Evolutionary conservation across 208 protist species (phyloP), one percentile per base, ranked within the genome.

Genomic region (Blechomonas ayalai): DNA sequence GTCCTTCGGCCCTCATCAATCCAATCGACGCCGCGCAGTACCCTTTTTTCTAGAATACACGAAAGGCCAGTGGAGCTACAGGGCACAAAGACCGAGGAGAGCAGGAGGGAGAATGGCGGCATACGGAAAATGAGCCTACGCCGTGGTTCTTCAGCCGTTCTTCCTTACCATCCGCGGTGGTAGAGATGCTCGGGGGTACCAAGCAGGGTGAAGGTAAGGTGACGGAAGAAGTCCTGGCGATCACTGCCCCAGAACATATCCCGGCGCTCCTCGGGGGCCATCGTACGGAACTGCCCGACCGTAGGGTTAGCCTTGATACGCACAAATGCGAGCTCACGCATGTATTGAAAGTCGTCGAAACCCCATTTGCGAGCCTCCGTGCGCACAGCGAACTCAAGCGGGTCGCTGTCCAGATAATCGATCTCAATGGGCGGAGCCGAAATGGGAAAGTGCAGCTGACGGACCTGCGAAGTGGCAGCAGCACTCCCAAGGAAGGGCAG

Each of bases 291-390:
- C 50, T 92, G 60, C 20, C 83, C 83, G 29, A 92, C 66, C 20
- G 79, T 82, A 24, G 83, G 83, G 65, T 89, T 92, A 34, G 88
- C 73, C 46, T 86, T 82, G 60, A 92, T 92, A 60, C 83, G 83
- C 33, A 92, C 83, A 48, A 92, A 92, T 2, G 83, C 77, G 32
- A 92, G 77, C 62, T 92, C 83, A 31, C 83, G 78, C 73, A 84
- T 92, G 67, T 89, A 92, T 39, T 72, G 61, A 61, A 88, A 52
- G 50, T 92, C 83, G 52, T 92, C 83, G 56, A 88, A 92, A 32
- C 79, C 72, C 63, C 71, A 92, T 47, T 80, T 85, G 52, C 83
- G 83, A n/a, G 79, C 83, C 73, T 92, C 83, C 5, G 74, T 84
- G 35, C 79, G 83, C 27, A 92, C 67, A 44, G 83, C 83, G 51